Conservation (phyloP, 768 basidiomycete genomes). For the Russula vinacea region DNA sequence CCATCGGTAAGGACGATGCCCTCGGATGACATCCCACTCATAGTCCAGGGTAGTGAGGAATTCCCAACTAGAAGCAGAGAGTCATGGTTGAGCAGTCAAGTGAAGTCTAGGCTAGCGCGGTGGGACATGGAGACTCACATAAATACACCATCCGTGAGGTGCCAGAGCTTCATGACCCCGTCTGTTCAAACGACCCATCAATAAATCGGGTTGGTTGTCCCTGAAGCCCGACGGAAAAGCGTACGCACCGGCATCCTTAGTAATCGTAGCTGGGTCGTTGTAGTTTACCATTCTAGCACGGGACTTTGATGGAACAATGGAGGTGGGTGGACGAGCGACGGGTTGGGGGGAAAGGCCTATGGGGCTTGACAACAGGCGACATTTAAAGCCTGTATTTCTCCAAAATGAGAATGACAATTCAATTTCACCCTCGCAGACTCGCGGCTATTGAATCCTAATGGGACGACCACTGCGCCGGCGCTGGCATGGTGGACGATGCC, state of each 20-base stretch:
- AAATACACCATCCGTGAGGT: background rate
- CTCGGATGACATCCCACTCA: constrained; percentile 1
- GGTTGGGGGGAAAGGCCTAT: background rate
- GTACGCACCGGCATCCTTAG: background rate
- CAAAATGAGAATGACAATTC: no score
- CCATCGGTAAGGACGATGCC: background rate
- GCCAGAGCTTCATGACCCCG: constrained; percentile 4
- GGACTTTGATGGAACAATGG: background rate
- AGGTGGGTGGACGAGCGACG: background rate
- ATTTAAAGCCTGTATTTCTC: no score
- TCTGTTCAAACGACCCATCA: background rate
- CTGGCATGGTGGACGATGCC: no score
- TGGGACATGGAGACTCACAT: background rate
- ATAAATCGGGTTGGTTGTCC: background rate
- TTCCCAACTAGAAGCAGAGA: background rate
- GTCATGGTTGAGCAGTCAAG: background rate
- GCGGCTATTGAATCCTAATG: no score
- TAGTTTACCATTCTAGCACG: constrained; percentile 9
- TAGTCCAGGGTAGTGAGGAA: constrained; percentile 6
- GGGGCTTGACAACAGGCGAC: no score
- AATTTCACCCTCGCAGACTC: no score
- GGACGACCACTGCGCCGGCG: no score
- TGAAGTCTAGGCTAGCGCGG: background rate
- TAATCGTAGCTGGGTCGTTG: background rate
- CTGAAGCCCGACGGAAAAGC: background rate